A percentile compares a stretch with the other conserved stretches of the same genome.
Evolutionary conservation across 352 stramenopile species (phyloP).

Genomic region (Phytopythium kandeliae): DNA sequence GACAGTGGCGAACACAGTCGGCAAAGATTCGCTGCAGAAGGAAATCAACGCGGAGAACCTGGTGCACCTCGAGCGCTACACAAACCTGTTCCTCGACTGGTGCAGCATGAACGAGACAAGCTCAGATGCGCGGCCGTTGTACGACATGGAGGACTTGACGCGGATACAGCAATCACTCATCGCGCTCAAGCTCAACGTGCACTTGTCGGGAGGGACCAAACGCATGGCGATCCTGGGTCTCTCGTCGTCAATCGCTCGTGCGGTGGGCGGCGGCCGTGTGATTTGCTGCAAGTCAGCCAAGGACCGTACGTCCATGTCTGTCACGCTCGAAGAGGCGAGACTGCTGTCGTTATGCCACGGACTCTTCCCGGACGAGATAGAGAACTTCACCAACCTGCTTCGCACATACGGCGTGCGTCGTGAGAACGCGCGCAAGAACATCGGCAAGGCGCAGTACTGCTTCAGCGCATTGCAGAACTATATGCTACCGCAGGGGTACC

Average conservation of each 20-base stretch:
- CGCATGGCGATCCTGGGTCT: slow-evolving; percentile 78
- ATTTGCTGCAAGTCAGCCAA: slow-evolving; percentile 98
- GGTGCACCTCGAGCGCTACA: slow-evolving; percentile 50
- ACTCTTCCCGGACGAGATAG: slow-evolving; percentile 40
- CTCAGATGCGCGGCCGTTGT: slow-evolving; percentile 15
- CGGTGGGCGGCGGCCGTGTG: slow-evolving; percentile 86
- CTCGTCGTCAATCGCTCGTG: slow-evolving; percentile 63
- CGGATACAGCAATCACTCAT: slow-evolving; percentile 27
- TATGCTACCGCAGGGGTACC: slow-evolving; percentile 68
- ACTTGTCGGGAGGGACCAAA: slow-evolving; percentile 53
- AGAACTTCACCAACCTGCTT: slow-evolving; percentile 57
- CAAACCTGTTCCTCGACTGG: slow-evolving; percentile 33
- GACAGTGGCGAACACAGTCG: slow-evolving; percentile 88
- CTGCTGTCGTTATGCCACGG: slow-evolving; percentile 53
- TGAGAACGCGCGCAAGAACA: slow-evolving; percentile 86
- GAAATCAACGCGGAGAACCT: slow-evolving; percentile 82
- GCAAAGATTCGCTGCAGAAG: slow-evolving; percentile 65
- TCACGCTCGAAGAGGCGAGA: slow-evolving; percentile 91
- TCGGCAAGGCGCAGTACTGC: slow-evolving; percentile 79
- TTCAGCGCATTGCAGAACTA: slow-evolving; percentile 83
- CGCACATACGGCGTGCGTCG: slow-evolving; percentile 71
- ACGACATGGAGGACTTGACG: slow-evolving; percentile 20
- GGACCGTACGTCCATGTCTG: slow-evolving; percentile 96
- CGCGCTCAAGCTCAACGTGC: slow-evolving; percentile 33
- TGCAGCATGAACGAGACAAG: slow-evolving; percentile 19